Evolutionary conservation across 2,329 filamentous ascomycete genomes (phyloP), one percentile per base, ranked within the genome.

Genomic region (Lomentospora prolificans): DNA sequence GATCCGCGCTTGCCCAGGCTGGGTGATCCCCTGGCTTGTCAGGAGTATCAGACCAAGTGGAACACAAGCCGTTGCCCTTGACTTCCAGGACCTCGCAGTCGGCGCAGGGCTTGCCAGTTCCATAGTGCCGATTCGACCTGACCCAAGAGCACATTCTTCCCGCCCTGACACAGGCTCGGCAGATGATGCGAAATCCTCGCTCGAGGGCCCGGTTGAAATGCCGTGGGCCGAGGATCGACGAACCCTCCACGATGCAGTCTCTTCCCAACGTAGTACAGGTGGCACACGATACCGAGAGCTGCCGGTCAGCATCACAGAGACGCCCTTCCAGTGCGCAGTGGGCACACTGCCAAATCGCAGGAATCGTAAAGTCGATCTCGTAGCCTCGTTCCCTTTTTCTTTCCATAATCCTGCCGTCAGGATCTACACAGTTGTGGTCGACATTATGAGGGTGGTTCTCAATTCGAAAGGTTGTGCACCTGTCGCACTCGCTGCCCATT

Each of bases 281-380:
- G 14, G 52, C 19, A 30, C 52, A 55, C 24, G 19, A 3, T 14
- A 55, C 24, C 36, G 12, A 17, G 19, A 55, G 28, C 33, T 46
- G 22, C 9, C 52, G 41, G 24, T 57, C 56, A 27, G 33, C 51
- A 27, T 57, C 56, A 52, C 56, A 57, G 41, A 41, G 12, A 10
- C 25, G 30, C 22, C 52, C 50, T n/a, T 36, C 28, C 7, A 4
- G 12, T 6, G 27, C 31, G 30, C 56, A 57, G 12, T 4, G 2
- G 24, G 31, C 46, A 52, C 56, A 57, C 46, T 55, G 52, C 52
- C 52, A 55, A n/a, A 48, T 14, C 3, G 19, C 19, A 6, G 7
- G 7, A 2, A 12, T 17, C 3, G 27, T 9, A 19, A 55, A 55
- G 25, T n/a, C 3, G 36, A 46, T 25, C 2, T 31, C n/a, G 36